Evolutionary conservation across 1,284 basidiomycete species (phyloP), one percentile per base, ranked within the genome.

Genomic region (Apiotrichum veenhuisii): DNA sequence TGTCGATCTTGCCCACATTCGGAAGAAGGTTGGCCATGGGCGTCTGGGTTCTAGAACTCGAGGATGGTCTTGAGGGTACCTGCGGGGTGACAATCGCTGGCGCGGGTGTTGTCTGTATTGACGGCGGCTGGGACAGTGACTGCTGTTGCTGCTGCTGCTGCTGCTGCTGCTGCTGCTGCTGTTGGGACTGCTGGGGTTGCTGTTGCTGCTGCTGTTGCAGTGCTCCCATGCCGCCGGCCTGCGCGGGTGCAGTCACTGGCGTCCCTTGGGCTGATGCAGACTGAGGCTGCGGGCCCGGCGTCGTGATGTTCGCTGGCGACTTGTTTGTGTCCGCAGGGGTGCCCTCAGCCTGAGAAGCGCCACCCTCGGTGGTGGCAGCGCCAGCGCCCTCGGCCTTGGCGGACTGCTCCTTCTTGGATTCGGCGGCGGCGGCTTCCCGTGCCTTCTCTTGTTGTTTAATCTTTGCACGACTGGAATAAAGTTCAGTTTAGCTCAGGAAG

Each of bases 381-480:
- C 33, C 33, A 12, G 44, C 12, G 30, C 30, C 27, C 44, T 49
- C 42, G 10, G 36, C 20, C 33, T 48, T 44, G 34, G 22, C 26
- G 30, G 30, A 30, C 12, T 36, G 34, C 22, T 61, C 55, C 53
- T 57, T 54, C 41, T 58, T 57, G n/a, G 53, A 50, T 15, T 51
- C 64, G 8, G 66, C 66, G 2, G 61, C 63, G 0, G 62, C 66
- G 2, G 64, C 62, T 30, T 66, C 66, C 15, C 71, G 66, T 30
- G 72, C 73, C 64, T 79, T 74, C 22, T 75, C 75, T 46, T 78
- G 67, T 42, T 79, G 82, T 76, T 91, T 91, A 72, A 89, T 87
- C 77, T 91, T 91, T 47, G 89, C 89, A 49, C 89, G 87, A 55
- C 87, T 88, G 69, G 1, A 10, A 49, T 18, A 25, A 42, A 41